Base-by-base conservation (phyloP, 371 early-diverging fungal species). In the Chytridium lagenaria region DNA sequence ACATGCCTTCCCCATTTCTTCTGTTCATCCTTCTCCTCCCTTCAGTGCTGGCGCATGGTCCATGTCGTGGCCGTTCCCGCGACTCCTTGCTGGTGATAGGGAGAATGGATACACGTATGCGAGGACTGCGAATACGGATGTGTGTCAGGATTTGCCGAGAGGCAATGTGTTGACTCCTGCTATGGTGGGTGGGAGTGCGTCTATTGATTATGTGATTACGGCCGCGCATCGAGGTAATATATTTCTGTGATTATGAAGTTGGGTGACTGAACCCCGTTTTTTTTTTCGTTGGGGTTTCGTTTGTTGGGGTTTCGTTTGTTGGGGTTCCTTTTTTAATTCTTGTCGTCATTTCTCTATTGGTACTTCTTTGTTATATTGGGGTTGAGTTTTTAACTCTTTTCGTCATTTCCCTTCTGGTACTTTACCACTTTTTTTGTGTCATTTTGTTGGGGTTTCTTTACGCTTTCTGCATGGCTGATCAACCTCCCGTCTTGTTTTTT, bases 141-240 rank as follows among this genome's bases (percentile, higher is more conserved):
- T 44, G 15, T 66, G 67, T 44, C 67, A 66, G 67, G 16, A 30
- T 38, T 44, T 66, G 2, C 33, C 63, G 31, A 23, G 10, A 16
- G 63, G 63, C 26, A 28, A 15, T 12, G 63, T 30, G 33, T 30
- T 30, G 22, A 22, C 57, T 12, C 15, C 30, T 28, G 12, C 26
- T 7, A 10, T 63, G 3, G 36, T 23, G 33, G 63, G 63, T 37
- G 51, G 49, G 7, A 26, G 22, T 7, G 40, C 36, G 2, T 34
- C 19, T 1, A 67, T 50, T 19, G 31, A 31, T 1, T 72, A 72
- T 39, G 67, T 57, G n/a, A 72, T 72, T 55, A 72, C 72, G 3
- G 72, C 72, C 16, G 51, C 67, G 5, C 72, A 72, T 33, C 23
- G 16, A 26, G 71, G 71, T 64, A n/a, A n/a, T n/a, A n/a, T n/a